Evolutionary conservation across 345 rosid genomes (phyloP).

Genomic region (Populus tremula): DNA sequence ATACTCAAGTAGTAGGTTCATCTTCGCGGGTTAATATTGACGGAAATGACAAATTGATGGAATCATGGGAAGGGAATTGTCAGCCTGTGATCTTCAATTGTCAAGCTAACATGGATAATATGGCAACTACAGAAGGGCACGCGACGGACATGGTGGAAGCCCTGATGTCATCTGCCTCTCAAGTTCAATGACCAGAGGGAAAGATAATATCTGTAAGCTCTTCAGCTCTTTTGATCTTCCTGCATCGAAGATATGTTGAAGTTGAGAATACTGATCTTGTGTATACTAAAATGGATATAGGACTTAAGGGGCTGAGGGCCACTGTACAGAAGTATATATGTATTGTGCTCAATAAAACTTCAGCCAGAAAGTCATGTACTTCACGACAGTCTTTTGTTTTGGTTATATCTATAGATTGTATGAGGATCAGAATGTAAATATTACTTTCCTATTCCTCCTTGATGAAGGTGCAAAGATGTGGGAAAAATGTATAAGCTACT

Average conservation of each 20-base stretch:
- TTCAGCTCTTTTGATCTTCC: background rate
- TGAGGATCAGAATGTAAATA: background rate
- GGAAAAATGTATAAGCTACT: background rate
- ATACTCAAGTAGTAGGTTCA: constrained; percentile 23
- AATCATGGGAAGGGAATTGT: constrained; percentile 32
- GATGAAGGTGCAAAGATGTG: background rate
- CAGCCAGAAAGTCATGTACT: background rate
- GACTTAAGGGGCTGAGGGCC: background rate
- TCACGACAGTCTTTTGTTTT: too few relatives aligned
- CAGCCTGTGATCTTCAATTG: constrained; percentile 29
- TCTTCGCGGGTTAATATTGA: constrained; percentile 19
- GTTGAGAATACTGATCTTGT: background rate
- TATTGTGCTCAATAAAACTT: background rate
- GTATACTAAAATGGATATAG: background rate
- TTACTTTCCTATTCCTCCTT: background rate
- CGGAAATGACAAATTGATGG: constrained; percentile 35
- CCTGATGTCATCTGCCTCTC: constrained; percentile 24
- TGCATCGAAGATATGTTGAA: background rate
- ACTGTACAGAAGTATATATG: background rate
- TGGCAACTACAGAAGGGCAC: constrained; percentile 15
- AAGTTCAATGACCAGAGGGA: constrained; percentile 6
- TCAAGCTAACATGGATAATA: constrained; percentile 19
- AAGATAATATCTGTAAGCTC: constrained; percentile 16
- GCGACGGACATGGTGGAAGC: constrained; percentile 14
- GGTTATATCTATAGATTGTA: background rate